Conservation (phyloP, 2,329 filamentous ascomycete genomes). For the Simplicillium sp. region DNA sequence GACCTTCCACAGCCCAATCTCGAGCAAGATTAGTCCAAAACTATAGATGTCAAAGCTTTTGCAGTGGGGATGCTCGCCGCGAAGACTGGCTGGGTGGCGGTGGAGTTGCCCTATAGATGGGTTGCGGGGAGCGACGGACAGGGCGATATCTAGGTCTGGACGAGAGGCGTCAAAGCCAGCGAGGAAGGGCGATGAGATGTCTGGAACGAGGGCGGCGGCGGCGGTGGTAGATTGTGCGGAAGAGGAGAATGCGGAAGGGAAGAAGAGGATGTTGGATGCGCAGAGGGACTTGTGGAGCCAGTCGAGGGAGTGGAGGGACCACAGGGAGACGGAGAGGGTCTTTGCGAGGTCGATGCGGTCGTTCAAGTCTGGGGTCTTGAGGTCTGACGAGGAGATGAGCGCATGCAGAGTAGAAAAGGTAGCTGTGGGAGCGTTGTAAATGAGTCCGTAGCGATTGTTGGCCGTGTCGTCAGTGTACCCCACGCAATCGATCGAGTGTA, state of each 20-base stretch:
- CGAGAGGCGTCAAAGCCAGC: conserved; percentile 46
- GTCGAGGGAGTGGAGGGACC: conserved; percentile 42
- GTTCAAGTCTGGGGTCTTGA: conserved; percentile 34
- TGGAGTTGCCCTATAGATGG: conserved; percentile 34
- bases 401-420: conserved; percentile 27
- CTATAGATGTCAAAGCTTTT: conserved; percentile 45
- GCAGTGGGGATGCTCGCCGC: conserved; percentile 28
- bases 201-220: conserved; percentile 25
- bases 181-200: conserved; percentile 33
- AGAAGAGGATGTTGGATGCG: conserved; percentile 44
- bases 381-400: conserved; percentile 26
- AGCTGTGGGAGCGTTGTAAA: conserved; percentile 27
- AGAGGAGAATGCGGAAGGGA: conserved; percentile 29
- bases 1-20: conserved; percentile 39
- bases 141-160: conserved; percentile 38
- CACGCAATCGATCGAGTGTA: conserved; percentile 36
- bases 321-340: conserved; percentile 32
- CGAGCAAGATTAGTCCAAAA: conserved; percentile 38
- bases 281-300: conserved; percentile 50
- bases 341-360: conserved; percentile 30
- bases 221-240: conserved; percentile 19
- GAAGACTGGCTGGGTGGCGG: conserved; percentile 32
- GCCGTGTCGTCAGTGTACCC: conserved; percentile 33
- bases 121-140: conserved; percentile 34
- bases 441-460: conserved; percentile 30